These are phyloP conservation scores for Neonectria ditissima DNA, from an alignment of 2,329 filamentous ascomycete genomes.

Conservation along the genomic window DNA sequence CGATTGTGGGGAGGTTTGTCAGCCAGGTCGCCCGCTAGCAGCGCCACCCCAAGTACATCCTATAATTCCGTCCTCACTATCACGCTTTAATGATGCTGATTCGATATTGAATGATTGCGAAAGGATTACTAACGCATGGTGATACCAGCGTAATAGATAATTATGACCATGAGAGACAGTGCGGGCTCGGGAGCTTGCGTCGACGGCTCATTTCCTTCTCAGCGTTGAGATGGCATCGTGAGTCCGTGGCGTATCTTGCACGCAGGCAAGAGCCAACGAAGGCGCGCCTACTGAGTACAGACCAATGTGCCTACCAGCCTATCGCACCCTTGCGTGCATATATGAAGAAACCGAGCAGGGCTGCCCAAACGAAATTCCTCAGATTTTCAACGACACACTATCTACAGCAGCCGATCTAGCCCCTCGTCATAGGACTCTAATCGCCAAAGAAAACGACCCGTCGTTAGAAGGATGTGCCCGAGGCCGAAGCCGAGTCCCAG, in stretches of 20 bases:
- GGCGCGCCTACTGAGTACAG: neutral
- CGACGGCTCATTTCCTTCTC: neutral
- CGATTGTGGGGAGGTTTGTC: conserved; percentile 27
- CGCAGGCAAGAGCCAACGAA: neutral
- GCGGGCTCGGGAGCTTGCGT: neutral
- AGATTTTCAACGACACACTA: neutral
- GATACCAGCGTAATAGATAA: neutral
- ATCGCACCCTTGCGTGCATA: neutral
- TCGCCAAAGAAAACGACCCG: neutral
- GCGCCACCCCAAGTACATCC: conserved; percentile 11
- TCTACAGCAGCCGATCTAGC: neutral
- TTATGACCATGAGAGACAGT: neutral
- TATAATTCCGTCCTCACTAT: neutral
- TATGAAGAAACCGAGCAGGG: neutral
- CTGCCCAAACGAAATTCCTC: neutral
- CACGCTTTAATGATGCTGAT: neutral
- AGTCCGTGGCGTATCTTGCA: neutral
- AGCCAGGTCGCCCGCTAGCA: conserved; percentile 24
- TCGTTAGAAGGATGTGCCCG: neutral
- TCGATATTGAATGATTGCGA: neutral
- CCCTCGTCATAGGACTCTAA: neutral
- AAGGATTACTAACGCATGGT: neutral
- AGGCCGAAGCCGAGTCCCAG: neutral
- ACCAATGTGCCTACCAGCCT: neutral
- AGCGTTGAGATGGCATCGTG: neutral